These are phyloP conservation scores for Orbilia javanica DNA, from an alignment of 2,329 filamentous ascomycete genomes.

Conservation along the genomic window DNA sequence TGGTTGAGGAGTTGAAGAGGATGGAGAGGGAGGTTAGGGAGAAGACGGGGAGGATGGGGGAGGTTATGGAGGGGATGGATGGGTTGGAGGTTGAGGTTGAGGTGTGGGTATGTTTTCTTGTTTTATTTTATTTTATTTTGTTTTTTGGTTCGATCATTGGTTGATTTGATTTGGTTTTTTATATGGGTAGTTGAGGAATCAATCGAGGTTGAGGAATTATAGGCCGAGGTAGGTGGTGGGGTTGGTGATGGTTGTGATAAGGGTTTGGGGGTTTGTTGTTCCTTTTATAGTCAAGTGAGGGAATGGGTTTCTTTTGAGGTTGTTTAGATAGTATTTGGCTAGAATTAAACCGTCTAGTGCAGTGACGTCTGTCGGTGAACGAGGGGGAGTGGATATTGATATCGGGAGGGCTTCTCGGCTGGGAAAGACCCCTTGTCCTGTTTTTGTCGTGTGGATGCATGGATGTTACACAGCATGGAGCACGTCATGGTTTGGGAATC, in stretches of 20 bases:
- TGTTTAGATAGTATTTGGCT: too few species aligned
- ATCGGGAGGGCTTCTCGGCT: not conserved
- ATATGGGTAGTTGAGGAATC: not conserved
- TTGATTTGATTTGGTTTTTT: not conserved
- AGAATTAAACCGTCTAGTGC: too few species aligned
- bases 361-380: too few species aligned
- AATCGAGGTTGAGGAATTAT: not conserved
- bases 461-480: conserved; percentile 6
- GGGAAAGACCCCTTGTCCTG: not conserved
- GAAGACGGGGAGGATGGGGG: not conserved
- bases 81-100: not conserved
- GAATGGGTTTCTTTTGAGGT: not conserved
- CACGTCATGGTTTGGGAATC: not conserved
- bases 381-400: too few species aligned
- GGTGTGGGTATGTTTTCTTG: not conserved
- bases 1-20: not conserved
- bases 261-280: not conserved
- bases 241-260: not conserved
- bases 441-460: not conserved
- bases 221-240: not conserved
- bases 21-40: not conserved
- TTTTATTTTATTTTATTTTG: too few species aligned
- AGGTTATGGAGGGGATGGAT: not conserved
- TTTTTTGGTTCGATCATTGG: not conserved
- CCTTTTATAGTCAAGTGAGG: too few species aligned